Percentiles rank a stretch among this genome's conserved stretches.
phyloP scores from a whole-genome alignment of 129 eudicot species.

The Calendula officinalis region DNA sequence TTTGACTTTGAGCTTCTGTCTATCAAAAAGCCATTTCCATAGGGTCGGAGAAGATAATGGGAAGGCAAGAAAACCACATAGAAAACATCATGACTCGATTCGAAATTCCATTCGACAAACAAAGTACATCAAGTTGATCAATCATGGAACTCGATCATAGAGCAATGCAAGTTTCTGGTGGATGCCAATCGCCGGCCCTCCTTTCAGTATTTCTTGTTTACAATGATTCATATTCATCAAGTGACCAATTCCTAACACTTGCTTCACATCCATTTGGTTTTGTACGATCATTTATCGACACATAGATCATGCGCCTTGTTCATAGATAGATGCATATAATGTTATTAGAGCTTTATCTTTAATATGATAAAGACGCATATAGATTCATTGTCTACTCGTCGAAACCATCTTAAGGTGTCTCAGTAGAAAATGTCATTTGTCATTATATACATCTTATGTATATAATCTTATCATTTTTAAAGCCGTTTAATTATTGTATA shows the following conservation, averaged over 20 bases:
- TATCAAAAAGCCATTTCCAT: background rate
- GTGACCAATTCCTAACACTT: background rate
- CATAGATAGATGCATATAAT: background rate
- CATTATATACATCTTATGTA: no score
- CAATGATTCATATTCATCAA: conserved; percentile 7
- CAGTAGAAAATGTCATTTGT: no score
- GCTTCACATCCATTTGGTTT: background rate
- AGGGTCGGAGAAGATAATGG: conserved; percentile 16
- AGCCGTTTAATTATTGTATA: no score
- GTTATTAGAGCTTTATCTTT: background rate
- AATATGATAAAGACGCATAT: background rate
- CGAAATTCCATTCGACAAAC: conserved; percentile 20
- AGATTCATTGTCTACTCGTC: no score
- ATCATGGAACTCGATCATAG: conserved; percentile 10
- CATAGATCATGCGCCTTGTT: background rate
- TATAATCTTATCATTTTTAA: no score
- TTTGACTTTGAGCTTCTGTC: conserved; percentile 5
- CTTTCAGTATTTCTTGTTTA: background rate
- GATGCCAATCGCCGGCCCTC: conserved; percentile 17
- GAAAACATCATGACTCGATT: conserved; percentile 12
- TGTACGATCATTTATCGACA: background rate
- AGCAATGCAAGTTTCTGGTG: conserved; percentile 18
- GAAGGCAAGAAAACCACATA: conserved; percentile 15
- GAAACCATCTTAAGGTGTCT: no score
- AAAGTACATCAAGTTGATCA: conserved; percentile 30